phyloP scores from a whole-genome alignment of 1,139 yeast genomes.

The Saccharomyces hybrid region DNA sequence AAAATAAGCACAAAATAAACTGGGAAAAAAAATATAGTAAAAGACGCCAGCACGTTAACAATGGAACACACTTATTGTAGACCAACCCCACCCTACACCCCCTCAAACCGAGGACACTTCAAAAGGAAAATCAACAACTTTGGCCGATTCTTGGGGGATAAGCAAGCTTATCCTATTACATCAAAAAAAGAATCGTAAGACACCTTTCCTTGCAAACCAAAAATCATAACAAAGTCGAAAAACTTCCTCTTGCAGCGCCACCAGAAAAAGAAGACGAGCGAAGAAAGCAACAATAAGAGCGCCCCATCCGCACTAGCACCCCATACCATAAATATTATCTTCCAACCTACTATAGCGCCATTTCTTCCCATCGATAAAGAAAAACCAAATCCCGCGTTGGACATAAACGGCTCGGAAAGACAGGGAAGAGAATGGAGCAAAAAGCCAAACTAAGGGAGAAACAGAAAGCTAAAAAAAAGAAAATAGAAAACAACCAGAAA shows the following conservation, averaged over 20 bases:
- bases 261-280: background rate
- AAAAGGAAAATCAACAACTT: background rate
- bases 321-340: background rate
- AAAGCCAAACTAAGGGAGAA: background rate
- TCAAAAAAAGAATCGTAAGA: constrained; percentile 17
- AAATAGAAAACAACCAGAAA: background rate
- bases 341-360: background rate
- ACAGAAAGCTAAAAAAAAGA: background rate
- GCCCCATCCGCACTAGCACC: background rate
- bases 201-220: constrained; percentile 6
- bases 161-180: constrained; percentile 76
- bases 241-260: background rate
- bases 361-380: background rate
- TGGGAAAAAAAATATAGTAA: background rate
- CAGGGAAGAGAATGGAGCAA: background rate
- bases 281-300: background rate
- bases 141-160: constrained; percentile 35
- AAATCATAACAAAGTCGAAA: constrained; percentile 7
- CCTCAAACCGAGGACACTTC: background rate
- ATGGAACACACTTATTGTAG: background rate
- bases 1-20: background rate
- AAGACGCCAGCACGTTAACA: background rate
- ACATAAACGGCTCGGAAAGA: background rate
- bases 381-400: background rate
- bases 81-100: background rate